Evolutionary conservation across 805 yeast genomes (phyloP), one percentile per base, ranked within the genome.

Genomic region (Yarrowia deformans): DNA sequence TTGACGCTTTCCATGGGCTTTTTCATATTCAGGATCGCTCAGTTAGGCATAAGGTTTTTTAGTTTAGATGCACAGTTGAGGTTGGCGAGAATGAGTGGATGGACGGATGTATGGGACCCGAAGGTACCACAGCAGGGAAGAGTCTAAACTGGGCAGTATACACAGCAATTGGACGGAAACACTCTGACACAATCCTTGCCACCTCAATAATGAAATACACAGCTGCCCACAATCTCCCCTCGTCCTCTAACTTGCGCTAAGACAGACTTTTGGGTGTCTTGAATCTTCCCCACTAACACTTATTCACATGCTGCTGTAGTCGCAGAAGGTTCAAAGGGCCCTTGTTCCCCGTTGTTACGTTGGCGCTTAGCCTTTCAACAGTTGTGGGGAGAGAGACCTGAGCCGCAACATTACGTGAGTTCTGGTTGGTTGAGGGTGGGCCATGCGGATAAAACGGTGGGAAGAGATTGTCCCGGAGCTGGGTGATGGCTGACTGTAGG

Each of bases 21-120:
- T 60, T 60, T 60, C 66, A 60, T 60, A 42, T 60, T 60, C 66
- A 43, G 34, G 66, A 60, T 60, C 52, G 66, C 66, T 19, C 52
- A 48, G 12, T 34, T 18, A 19, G 40, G 18, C 18, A 16, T 34
- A 39, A 45, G 52, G 52, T 43, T 58, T 43, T 58, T 60, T 34
- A 7, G 50, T 45, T 60, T 56, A 43, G 32, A 32, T 42, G 49
- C 50, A 56, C 64, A 14, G 13, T 13, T 12, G 29, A 23, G 29
- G 29, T 4, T 23, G 29, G 29, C 29, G 29, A 23, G 29, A 23
- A 23, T 23, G 46, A 8, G 23, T n/a, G n/a, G 46, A n/a, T 42
- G 19, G 45, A 16, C n/a, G n/a, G 29, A 23, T 23, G 29, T 23
- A 23, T 23, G 29, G 29, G 29, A 23, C 29, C n/a, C 3, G 29